Evolutionary conservation across 495 filamentous ascomycete genomes (phyloP), one percentile per base, ranked within the genome.

Genomic region (Annulohypoxylon nitens): DNA sequence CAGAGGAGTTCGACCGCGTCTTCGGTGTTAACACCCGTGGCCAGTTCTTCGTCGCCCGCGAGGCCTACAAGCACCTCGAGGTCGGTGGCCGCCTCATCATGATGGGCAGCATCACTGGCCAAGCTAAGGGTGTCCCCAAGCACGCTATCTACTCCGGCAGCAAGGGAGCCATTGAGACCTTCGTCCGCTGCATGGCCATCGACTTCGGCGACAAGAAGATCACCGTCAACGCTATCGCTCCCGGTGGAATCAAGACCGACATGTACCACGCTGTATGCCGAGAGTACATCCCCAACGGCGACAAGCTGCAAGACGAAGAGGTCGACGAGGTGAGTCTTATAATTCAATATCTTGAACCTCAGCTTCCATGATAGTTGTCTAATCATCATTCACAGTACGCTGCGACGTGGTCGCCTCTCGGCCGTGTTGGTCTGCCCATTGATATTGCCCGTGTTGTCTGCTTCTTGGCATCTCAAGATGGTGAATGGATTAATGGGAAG

Each of bases 41-140:
- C 0, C 93, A 95, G 81, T 94, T 94, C 85, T 93, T 94, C 82
- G 93, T 95, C 64, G 92, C 90, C 37, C 91, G 92, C 81, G 86
- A 92, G 33, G 93, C 90, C 61, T 89, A 88, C 82, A 89, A 91
- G 80, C 79, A 93, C 78, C 84, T 93, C 43, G 84, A 89, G 79
- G 80, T 85, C 4, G 88, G 90, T 61, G 93, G 93, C 37, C 85
- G 93, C 10, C 81, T 94, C 37, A 90, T 92, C 73, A 81, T 92
- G 39, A 88, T 88, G 83, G 84, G 81, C 61, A 83, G 80, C 70
- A 87, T 89, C 64, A 84, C 86, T 0, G 87, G 87, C 11, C 80
- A 81, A 26, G 75, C 86, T 57, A 78, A 81, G 68, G 90, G 90
- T 39, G 89, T 94, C 39, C 88, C 87, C 66, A 86, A 92, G 76